Percentiles rank a stretch among this genome's conserved stretches.
Conservation (phyloP, 2,329 filamentous ascomycete genomes). For the Cordyceps tenuipes region DNA sequence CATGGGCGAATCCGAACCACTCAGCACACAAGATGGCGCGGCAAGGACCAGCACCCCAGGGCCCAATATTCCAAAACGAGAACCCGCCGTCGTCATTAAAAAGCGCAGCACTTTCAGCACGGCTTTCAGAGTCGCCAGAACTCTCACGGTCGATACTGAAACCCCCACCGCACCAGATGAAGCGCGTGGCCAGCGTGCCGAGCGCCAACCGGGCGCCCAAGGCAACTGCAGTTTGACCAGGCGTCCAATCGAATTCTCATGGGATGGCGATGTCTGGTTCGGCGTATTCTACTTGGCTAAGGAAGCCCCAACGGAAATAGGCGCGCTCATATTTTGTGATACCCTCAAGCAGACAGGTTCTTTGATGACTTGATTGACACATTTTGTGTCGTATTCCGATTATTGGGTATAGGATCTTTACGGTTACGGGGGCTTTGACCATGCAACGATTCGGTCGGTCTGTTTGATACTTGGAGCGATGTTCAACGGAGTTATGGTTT, state of each 20-base stretch:
- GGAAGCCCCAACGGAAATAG: slow-evolving; percentile 2
- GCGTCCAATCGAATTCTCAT: slow-evolving; percentile 6
- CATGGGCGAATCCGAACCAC: slow-evolving; percentile 87
- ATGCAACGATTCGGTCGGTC: background rate
- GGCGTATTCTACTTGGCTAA: slow-evolving; percentile 6
- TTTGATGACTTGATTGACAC: slow-evolving; percentile 15
- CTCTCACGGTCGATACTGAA: slow-evolving; percentile 30
- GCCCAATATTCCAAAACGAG: slow-evolving; percentile 9
- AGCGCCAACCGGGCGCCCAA: slow-evolving; percentile 26
- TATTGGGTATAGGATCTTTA: background rate
- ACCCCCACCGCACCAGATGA: slow-evolving; percentile 24
- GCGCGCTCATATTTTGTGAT: slow-evolving; percentile 25
- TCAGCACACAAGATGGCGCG: slow-evolving; percentile 51
- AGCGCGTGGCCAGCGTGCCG: slow-evolving; percentile 25
- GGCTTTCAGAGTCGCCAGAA: slow-evolving; percentile 36
- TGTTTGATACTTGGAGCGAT: slow-evolving; percentile 1
- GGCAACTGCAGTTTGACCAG: slow-evolving; percentile 25
- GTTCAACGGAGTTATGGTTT: slow-evolving; percentile 5
- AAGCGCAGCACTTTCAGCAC: slow-evolving; percentile 21
- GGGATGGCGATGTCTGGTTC: slow-evolving; percentile 1
- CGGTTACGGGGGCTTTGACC: background rate
- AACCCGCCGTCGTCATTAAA: slow-evolving; percentile 6
- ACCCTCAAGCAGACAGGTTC: slow-evolving; percentile 24
- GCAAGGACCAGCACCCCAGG: slow-evolving; percentile 18
- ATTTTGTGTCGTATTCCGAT: slow-evolving; percentile 12